phyloP scores from a whole-genome alignment of 192 early-diverging fungal species.

The Coemansia sp. region DNA sequence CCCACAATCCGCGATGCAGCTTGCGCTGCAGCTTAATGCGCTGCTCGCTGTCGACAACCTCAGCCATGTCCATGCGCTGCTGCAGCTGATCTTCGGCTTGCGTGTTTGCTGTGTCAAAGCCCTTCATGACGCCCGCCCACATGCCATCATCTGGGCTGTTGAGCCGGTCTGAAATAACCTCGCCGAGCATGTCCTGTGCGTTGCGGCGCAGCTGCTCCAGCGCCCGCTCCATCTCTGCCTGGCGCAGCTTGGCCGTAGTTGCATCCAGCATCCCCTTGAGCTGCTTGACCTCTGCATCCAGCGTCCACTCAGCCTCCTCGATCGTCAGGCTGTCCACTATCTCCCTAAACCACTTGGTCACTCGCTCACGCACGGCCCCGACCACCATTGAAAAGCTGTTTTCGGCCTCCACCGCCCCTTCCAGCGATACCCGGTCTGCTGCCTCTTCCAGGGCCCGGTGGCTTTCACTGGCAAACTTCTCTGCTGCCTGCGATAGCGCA shows the following conservation, averaged over 20 bases:
- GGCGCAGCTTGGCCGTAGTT: constrained; percentile 31
- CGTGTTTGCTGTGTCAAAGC: constrained; percentile 55
- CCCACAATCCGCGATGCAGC: constrained; percentile 68
- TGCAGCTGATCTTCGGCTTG: constrained; percentile 7
- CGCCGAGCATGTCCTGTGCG: constrained; percentile 59
- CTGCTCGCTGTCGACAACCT: constrained; percentile 57
- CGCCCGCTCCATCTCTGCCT: constrained; percentile 38
- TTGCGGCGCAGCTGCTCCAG: constrained; percentile 14
- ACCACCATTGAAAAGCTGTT: constrained; percentile 63
- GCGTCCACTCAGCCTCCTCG: constrained; percentile 26
- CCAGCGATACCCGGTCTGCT: not conserved
- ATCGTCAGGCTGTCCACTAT: constrained; percentile 19
- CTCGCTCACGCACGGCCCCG: constrained; percentile 16
- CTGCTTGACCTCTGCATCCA: constrained; percentile 28
- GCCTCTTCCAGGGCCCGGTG: constrained; percentile 55
- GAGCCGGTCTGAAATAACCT: constrained; percentile 67
- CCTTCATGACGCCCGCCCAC: constrained; percentile 69
- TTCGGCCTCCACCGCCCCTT: not conserved
- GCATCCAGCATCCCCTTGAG: constrained; percentile 28
- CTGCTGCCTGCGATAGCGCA: constrained; percentile 69
- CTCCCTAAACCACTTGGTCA: constrained; percentile 18
- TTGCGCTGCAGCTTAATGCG: constrained; percentile 52
- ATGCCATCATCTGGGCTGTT: constrained; percentile 64
- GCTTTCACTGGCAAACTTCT: constrained; percentile 58
- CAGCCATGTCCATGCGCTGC: constrained; percentile 52